These are phyloP conservation scores for Psilocybe subaeruginosa DNA, from an alignment of 768 basidiomycete species.

Conservation along the genomic window DNA sequence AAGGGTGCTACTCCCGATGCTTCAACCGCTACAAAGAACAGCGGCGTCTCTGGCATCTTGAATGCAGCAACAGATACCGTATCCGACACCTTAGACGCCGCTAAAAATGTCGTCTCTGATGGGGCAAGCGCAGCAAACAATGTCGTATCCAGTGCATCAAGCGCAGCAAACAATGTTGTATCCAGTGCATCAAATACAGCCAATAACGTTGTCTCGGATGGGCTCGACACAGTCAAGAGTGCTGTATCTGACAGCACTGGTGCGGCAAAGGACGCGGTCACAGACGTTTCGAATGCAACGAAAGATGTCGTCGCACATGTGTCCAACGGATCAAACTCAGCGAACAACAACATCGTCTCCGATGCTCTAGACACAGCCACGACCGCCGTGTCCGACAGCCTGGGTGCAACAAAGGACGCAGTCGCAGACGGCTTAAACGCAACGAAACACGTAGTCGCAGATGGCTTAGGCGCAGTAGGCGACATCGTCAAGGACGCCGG, in stretches of 20 bases:
- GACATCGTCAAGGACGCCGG: neutral
- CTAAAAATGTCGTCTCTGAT: neutral
- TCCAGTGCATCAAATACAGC: neutral
- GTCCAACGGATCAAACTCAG: neutral
- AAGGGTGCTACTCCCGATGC: no score
- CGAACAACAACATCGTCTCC: neutral
- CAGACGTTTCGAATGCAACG: neutral
- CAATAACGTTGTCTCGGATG: neutral
- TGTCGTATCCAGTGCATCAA: neutral
- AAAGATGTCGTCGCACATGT: neutral
- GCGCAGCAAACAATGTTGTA: neutral
- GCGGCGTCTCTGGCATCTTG: neutral
- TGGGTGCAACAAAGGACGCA: neutral
- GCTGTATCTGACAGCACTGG: neutral
- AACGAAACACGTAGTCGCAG: neutral
- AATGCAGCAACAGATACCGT: neutral
- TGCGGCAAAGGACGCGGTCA: neutral
- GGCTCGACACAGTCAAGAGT: neutral
- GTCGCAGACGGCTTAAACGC: neutral
- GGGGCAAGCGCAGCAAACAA: neutral
- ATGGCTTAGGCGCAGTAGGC: neutral
- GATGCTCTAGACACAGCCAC: neutral
- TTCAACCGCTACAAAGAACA: neutral
- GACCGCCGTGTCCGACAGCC: neutral
- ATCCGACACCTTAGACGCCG: neutral